Evolutionary conservation across 139 green algal genomes (phyloP), one percentile per base, ranked within the genome.

Genomic region (Mesostigma viride): DNA sequence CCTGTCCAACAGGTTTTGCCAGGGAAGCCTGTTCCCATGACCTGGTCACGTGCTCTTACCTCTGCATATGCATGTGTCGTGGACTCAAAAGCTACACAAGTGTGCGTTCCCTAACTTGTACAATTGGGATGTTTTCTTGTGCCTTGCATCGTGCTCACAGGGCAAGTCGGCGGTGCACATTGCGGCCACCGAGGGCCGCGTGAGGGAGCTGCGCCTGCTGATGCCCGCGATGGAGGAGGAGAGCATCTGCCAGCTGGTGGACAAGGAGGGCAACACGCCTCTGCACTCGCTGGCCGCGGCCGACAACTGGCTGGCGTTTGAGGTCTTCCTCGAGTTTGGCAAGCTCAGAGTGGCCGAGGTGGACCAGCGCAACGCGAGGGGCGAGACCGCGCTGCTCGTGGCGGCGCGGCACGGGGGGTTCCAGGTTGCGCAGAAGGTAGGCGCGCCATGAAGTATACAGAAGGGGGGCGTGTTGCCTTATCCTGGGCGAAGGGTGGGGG

Each of bases 271-370:
- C 1, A 33, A 64, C 1, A 77, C 74, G 22, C 57, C 74, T 14
- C 4, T 81, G 61, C 69, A 81, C 64, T 45, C 67, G 44, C 46
- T 60, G 11, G 74, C 74, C 11, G 65, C 48, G 3, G 40, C 58
- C 3, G 70, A 75, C 45, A 64, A 69, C 45, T 70, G 47, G 58
- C 62, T 70, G 44, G 32, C 32, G 17, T 20, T 70, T 11, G 45
- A 70, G 28, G 32, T 70, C 11, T 68, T 68, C 44, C 46, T 75
- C 24, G 69, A 75, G 24, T 70, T 51, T 27, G 51, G 46, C 31
- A 14, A 40, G 33, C 53, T 76, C 8, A 4, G 5, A n/a, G 44
- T 28, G 22, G 3, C 4, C 14, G 70, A 70, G 3, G 28, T 76
- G 40, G 57, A 76, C 64, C 48, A 26, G 8, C 51, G 31, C 26